Evolutionary conservation across 164 flowering plant genomes (phyloP), one percentile per base, ranked within the genome.

Genomic region (Magnolia officinalis): DNA sequence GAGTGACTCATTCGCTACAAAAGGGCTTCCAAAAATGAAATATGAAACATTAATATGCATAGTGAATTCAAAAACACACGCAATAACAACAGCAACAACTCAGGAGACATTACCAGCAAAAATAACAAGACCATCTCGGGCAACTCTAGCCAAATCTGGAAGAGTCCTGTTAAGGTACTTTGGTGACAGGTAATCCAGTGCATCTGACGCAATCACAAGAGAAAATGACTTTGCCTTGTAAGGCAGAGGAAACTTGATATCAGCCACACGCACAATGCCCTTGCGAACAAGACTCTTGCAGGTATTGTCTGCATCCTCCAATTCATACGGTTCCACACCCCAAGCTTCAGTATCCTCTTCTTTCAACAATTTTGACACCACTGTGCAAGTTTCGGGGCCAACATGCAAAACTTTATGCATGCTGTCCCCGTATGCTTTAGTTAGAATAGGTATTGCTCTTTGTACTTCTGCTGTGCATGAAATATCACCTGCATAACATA

Each of bases 261-360:
- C 96, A 79, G 93, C 92, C 71, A 92, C 96, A 73, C 97, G 97
- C 4, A 92, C 97, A 77, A 89, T 74, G 82, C 98, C 97, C 82
- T 86, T 92, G 69, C 83, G 90, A 80, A 95, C 89, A 72, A 93
- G 89, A 79, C 79, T 78, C 77, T 85, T 90, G 94, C 98, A 95
- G 70, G 63, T 79, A 29, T 78, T 74, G 80, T 91, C 94, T 61
- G 90, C 89, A 78, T 95, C 98, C 83, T 93, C 97, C 4, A 91
- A 77, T 68, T 92, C 98, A 84, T 91, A 95, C 70, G 97, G 98
- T 81, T 93, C 97, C 63, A 95, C 84, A 52, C 98, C 98, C 95
- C 96, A 95, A 18, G 91, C 97, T 85, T 95, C 96, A 52, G 89
- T 88, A 67, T 91, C 97, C 63, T 89, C 96, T 80, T 91, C 97